phyloP scores from a whole-genome alignment of 768 basidiomycete species.

The Boletus vermiculosoides region DNA sequence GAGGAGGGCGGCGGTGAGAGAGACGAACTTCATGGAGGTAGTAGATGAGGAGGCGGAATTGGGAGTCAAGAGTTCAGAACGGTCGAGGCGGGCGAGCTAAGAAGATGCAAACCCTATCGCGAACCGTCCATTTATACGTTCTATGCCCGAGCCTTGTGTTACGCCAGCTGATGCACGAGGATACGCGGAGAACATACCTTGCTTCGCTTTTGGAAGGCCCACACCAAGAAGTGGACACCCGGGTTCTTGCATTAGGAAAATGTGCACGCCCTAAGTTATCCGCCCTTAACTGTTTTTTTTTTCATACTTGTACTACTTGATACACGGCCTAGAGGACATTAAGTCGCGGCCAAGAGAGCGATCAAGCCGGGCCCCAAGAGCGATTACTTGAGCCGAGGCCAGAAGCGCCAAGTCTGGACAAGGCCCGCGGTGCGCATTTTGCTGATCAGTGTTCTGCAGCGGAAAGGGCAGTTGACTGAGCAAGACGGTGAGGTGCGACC shows the following conservation, averaged over 20 bases:
- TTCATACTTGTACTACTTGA: too few relatives aligned
- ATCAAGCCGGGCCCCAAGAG: too few relatives aligned
- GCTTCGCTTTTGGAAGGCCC: neutral
- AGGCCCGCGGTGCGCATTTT: too few relatives aligned
- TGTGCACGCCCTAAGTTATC: too few relatives aligned
- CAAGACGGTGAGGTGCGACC: neutral
- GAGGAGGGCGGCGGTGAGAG: constrained; percentile 10
- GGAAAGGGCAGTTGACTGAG: constrained; percentile 5
- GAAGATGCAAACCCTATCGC: neutral
- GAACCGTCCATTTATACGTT: constrained; percentile 16
- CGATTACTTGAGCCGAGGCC: too few relatives aligned
- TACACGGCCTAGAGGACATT: too few relatives aligned
- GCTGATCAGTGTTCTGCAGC: neutral
- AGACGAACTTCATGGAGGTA: constrained; percentile 27
- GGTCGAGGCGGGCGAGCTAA: neutral
- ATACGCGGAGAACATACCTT: neutral
- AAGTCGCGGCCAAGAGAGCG: too few relatives aligned
- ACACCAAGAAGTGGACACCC: neutral
- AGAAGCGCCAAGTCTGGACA: too few relatives aligned
- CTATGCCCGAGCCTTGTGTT: neutral
- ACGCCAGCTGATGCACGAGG: neutral
- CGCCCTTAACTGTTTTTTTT: too few relatives aligned
- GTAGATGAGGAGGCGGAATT: neutral
- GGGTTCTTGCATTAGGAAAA: neutral
- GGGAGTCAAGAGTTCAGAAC: neutral